Conservation (phyloP, 352 stramenopile genomes). For the Phytophthora tentaculata region DNA sequence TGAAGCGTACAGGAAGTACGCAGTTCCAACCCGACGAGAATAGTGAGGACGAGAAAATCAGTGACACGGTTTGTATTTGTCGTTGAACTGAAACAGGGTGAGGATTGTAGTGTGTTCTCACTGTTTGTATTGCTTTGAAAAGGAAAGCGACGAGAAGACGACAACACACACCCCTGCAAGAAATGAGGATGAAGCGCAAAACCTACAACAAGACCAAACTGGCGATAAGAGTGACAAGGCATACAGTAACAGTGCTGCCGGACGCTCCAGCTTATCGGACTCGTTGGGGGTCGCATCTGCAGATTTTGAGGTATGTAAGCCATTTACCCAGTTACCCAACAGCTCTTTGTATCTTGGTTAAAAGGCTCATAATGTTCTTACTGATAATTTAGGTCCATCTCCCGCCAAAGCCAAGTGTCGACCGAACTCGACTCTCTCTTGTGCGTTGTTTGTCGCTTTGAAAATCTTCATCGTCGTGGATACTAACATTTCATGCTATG, state of each 20-base stretch:
- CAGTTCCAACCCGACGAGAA: slow-evolving; percentile 34
- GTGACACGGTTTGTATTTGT: slow-evolving; percentile 18
- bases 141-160: slow-evolving; percentile 21
- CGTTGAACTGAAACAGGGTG: not conserved
- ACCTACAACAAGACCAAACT: not conserved
- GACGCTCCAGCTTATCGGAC: slow-evolving; percentile 60
- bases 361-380: not conserved
- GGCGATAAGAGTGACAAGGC: not conserved
- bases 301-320: slow-evolving; percentile 71
- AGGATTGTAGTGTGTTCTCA: too few relatives aligned
- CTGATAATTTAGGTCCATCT: slow-evolving; percentile 50
- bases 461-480: not conserved
- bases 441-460: slow-evolving; percentile 30
- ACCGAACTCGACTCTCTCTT: slow-evolving; percentile 56
- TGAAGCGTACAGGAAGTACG: slow-evolving; percentile 78
- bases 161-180: not conserved
- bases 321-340: too few relatives aligned
- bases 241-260: slow-evolving; percentile 22
- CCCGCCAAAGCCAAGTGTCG: slow-evolving; percentile 46
- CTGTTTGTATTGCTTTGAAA: not conserved
- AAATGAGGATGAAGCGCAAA: slow-evolving; percentile 1
- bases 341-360: not conserved
- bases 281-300: slow-evolving; percentile 78
- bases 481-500: not conserved
- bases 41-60: slow-evolving; percentile 32